phyloP scores from a whole-genome alignment of 148 eudicot genomes.

The Spergularia bocconei region DNA sequence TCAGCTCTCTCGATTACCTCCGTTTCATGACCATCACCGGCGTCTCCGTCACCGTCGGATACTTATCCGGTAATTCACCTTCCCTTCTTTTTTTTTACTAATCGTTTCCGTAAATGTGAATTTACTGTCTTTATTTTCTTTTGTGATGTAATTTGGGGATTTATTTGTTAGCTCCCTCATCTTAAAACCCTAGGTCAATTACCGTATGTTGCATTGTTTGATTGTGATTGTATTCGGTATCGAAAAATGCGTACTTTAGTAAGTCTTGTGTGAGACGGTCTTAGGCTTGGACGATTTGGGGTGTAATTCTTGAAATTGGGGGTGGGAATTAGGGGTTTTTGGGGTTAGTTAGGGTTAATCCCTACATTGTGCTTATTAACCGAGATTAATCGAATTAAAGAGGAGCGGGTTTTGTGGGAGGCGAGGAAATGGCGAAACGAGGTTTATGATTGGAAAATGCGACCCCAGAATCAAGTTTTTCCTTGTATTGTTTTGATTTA shows the following conservation, averaged over 20 bases:
- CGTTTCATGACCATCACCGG: constrained; percentile 87
- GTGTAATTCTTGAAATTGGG: no score
- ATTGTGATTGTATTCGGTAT: not conserved
- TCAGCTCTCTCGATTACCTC: constrained; percentile 85
- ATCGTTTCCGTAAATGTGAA: not conserved
- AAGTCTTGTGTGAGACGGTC: not conserved
- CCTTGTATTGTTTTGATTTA: no score
- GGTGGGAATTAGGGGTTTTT: no score
- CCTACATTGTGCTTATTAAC: no score
- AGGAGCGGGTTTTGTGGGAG: no score
- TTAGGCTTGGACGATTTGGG: no score
- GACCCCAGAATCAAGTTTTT: no score
- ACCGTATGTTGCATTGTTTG: not conserved
- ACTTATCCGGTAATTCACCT: constrained; percentile 60
- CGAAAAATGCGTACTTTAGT: not conserved
- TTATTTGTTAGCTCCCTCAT: not conserved
- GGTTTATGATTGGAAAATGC: no score
- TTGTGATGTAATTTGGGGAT: no score
- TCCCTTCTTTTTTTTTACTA: not conserved
- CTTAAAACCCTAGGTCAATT: constrained; percentile 1
- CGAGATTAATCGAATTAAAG: no score
- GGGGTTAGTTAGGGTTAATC: no score
- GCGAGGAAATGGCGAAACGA: no score
- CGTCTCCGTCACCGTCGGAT: constrained; percentile 87
- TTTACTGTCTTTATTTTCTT: not conserved